Evolutionary conservation across 495 filamentous ascomycete genomes (phyloP), one percentile per base, ranked within the genome.

Genomic region (Hypoxylon perforatum): DNA sequence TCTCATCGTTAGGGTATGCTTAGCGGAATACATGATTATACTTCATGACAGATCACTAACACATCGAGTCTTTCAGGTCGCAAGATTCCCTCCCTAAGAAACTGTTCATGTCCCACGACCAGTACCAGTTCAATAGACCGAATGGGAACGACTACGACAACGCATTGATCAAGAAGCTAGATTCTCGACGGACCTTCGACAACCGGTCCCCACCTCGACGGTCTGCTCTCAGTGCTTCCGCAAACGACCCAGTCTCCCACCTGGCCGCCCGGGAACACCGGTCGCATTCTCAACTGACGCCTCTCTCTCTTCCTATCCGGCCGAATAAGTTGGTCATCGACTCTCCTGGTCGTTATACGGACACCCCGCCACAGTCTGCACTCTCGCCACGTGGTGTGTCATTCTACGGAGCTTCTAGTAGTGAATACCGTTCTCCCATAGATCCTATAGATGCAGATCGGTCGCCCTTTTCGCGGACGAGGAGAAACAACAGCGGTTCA

Each of bases 91-190:
- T 47, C 35, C 71, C 70, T 67, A 75, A 76, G 77, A 80, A 78
- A 62, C 66, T 79, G 47, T 67, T 77, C 69, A 75, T 75, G 56
- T 75, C 74, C 50, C 81, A 85, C 53, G 73, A 82, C 58, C 77
- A 80, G 55, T 84, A 75, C 23, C 78, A 90, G 81, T 78, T 81
- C 72, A 75, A 75, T 30, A 86, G 83, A 58, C 73, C 73, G 21
- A 86, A 85, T 7, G 89, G 86, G 14, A 87, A 91, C 67, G 86
- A 86, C 23, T 95, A 95, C 70, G 93, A 96, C 67, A 89, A 89
- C 72, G 88, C 90, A 59, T 78, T 94, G 51, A 77, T 95, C 22
- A 91, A 91, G 45, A 94, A 91, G 72, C 87, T 80, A 80, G 91
- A 78, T 84, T 87, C 77, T 73, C 84, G 55, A 80, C 87, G 73